These are phyloP conservation scores for Penicillium malachiteum DNA, from an alignment of 495 filamentous ascomycete species.

Conservation along the genomic window DNA sequence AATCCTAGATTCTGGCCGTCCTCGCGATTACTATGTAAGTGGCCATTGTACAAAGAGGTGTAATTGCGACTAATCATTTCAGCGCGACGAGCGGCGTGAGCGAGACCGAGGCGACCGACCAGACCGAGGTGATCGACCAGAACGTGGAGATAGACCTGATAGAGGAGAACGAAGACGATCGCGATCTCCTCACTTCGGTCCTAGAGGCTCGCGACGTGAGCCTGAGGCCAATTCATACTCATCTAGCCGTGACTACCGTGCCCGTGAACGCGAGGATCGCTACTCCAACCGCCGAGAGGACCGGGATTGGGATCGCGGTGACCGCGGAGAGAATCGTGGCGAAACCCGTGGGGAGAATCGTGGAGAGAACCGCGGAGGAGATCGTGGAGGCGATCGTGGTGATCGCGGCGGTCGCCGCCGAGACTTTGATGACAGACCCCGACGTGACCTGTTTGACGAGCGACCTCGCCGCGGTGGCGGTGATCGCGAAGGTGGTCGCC, in stretches of 20 bases:
- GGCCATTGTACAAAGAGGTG: conserved; percentile 4
- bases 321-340: conserved; percentile 48
- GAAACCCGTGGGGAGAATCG: conserved; percentile 36
- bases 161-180: conserved; percentile 67
- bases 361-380: conserved; percentile 32
- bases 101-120: conserved; percentile 38
- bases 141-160: conserved; percentile 35
- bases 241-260: conserved; percentile 83
- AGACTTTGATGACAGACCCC: conserved; percentile 30
- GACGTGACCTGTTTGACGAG: conserved; percentile 31
- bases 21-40: conserved; percentile 73
- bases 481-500: conserved; percentile 33
- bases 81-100: conserved; percentile 55
- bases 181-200: conserved; percentile 68
- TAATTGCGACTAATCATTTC: conserved; percentile 34
- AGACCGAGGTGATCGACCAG: conserved; percentile 16
- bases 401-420: conserved; percentile 26
- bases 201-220: conserved; percentile 59
- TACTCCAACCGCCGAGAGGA: conserved; percentile 59
- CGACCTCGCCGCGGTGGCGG: conserved; percentile 23
- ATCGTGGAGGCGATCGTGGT: conserved; percentile 37
- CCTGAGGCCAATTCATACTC: conserved; percentile 85
- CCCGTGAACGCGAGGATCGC: conserved; percentile 85
- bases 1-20: conserved; percentile 60
- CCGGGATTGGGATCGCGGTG: conserved; percentile 48